phyloP scores from a whole-genome alignment of 2,329 filamentous ascomycete genomes.

The Pyricularia pennisetigena region DNA sequence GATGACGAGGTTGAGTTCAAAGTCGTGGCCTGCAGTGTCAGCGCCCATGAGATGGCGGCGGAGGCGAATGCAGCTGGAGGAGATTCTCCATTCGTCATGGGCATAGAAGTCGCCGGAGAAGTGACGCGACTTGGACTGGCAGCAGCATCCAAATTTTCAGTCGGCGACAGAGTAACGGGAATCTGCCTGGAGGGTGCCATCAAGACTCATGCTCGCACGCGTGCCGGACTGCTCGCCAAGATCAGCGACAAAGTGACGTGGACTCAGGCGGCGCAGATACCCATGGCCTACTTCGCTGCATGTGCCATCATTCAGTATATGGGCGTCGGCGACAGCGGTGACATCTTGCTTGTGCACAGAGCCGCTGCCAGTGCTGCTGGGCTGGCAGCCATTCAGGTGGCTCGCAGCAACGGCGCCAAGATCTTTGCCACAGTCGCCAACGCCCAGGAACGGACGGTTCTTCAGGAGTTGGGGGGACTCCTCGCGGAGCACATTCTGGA shows the following conservation, averaged over 20 bases:
- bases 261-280: not conserved
- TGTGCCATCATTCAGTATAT: not conserved
- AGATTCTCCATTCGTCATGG: not conserved
- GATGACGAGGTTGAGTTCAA: constrained; percentile 1
- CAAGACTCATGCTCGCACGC: not conserved
- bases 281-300: not conserved
- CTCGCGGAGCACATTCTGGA: not conserved
- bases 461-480: not conserved
- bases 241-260: not conserved
- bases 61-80: not conserved
- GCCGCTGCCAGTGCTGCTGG: not conserved
- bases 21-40: not conserved
- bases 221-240: not conserved
- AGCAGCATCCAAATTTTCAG: not conserved
- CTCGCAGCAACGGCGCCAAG: not conserved
- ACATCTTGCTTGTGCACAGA: not conserved
- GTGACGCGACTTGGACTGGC: not conserved
- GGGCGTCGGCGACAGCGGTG: not conserved
- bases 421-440: not conserved
- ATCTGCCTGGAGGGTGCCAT: not conserved
- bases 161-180: not conserved
- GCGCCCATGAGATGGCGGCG: not conserved
- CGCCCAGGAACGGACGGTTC: not conserved
- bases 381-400: not conserved
- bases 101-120: not conserved